These are phyloP conservation scores for Theileria luwenshuni DNA, from an alignment of 169 alveolate genomes.

Conservation along the genomic window DNA sequence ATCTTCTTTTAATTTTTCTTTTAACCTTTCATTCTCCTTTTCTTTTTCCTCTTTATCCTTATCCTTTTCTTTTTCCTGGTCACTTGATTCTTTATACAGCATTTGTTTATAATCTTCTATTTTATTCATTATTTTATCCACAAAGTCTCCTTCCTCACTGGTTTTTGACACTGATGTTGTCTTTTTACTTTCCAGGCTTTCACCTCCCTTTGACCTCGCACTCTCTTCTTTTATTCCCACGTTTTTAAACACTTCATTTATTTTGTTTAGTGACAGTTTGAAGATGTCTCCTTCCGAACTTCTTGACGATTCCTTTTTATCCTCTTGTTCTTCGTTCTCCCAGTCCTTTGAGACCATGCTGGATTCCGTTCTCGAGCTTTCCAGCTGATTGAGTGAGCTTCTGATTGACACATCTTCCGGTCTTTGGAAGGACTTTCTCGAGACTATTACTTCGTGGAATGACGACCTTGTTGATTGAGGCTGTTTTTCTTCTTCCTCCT, in stretches of 20 bases:
- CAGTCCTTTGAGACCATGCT: not conserved
- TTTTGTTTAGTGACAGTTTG: no score
- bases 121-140: no score
- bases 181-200: not conserved
- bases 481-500: not conserved
- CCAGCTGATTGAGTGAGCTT: not conserved
- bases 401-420: constrained; percentile 6
- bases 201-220: not conserved
- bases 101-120: no score
- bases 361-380: not conserved
- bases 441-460: not conserved
- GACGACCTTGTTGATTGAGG: not conserved
- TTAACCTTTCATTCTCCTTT: not conserved
- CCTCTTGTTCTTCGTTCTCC: not conserved
- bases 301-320: not conserved
- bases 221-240: no score
- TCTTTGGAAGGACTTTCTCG: constrained; percentile 3
- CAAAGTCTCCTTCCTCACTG: no score
- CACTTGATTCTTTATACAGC: no score
- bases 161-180: no score
- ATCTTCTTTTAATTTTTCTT: not conserved
- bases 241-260: no score
- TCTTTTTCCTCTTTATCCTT: not conserved
- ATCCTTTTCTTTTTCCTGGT: not conserved
- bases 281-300: not conserved